phyloP scores from a whole-genome alignment of 2,329 filamentous ascomycete genomes.

The Fusarium sp. region DNA sequence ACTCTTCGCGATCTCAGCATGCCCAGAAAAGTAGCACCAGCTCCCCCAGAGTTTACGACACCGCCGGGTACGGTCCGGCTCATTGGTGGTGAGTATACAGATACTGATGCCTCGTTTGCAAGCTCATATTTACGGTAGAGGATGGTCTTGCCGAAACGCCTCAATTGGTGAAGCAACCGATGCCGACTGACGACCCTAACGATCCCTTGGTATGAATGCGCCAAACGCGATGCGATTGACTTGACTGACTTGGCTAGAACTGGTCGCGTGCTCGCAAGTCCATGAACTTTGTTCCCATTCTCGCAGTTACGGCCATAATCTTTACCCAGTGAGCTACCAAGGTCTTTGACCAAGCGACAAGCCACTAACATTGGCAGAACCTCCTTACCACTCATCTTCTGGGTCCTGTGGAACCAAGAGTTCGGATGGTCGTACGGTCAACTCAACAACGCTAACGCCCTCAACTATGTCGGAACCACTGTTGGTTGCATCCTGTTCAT shows the following conservation, averaged over 20 bases:
- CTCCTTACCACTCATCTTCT: conserved; percentile 41
- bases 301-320: not conserved
- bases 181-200: not conserved
- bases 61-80: not conserved
- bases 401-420: conserved; percentile 42
- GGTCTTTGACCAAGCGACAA: fast-evolving
- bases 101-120: not conserved
- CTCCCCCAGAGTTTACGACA: not conserved
- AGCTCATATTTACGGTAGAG: not conserved
- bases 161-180: not conserved
- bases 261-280: not conserved
- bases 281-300: not conserved
- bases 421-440: conserved; percentile 35
- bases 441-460: conserved; percentile 38
- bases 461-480: conserved; percentile 42
- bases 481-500: conserved; percentile 45
- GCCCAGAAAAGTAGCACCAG: not conserved
- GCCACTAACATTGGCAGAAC: not conserved
- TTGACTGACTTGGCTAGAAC: not conserved
- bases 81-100: not conserved
- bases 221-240: not conserved
- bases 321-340: not conserved
- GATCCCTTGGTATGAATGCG: not conserved
- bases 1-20: not conserved
- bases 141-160: not conserved